Evolutionary conservation across 345 rosid genomes (phyloP).

Genomic region (Erodium maritimum): DNA sequence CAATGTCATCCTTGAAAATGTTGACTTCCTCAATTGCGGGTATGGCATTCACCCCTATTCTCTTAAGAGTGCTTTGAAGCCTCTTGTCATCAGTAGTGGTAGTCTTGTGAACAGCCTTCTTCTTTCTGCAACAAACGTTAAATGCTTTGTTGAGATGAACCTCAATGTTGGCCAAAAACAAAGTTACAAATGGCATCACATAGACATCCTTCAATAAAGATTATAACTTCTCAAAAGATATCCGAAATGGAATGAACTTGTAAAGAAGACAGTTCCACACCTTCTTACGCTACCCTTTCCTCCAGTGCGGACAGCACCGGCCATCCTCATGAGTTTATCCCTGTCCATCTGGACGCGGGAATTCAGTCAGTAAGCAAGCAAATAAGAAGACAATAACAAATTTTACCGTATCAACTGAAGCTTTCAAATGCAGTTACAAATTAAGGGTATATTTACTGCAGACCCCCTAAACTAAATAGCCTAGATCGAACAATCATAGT

Average conservation of each 20-base stretch:
- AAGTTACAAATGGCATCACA: neutral
- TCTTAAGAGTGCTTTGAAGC: conserved; percentile 89
- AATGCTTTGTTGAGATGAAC: neutral
- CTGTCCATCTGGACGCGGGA: conserved; percentile 51
- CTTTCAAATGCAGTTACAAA: too few relatives aligned
- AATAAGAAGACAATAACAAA: too few relatives aligned
- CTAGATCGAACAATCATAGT: too few relatives aligned
- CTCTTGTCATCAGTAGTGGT: conserved; percentile 91
- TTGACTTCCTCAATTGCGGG: conserved; percentile 93
- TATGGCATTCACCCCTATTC: conserved; percentile 83
- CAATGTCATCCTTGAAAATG: conserved; percentile 88
- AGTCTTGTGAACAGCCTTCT: conserved; percentile 97
- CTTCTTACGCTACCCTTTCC: conserved; percentile 96
- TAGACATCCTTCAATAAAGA: too few relatives aligned
- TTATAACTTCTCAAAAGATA: too few relatives aligned
- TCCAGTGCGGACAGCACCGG: conserved; percentile 92
- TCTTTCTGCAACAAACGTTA: conserved; percentile 43
- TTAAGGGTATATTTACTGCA: too few relatives aligned
- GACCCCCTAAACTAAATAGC: too few relatives aligned
- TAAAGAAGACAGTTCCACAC: conserved; percentile 14
- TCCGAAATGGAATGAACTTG: too few relatives aligned
- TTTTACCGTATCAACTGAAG: neutral
- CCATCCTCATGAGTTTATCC: conserved; percentile 92
- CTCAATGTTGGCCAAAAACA: neutral
- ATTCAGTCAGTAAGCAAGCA: neutral